phyloP scores from a whole-genome alignment of 148 eudicot genomes.

The Amaranthus palmeri region DNA sequence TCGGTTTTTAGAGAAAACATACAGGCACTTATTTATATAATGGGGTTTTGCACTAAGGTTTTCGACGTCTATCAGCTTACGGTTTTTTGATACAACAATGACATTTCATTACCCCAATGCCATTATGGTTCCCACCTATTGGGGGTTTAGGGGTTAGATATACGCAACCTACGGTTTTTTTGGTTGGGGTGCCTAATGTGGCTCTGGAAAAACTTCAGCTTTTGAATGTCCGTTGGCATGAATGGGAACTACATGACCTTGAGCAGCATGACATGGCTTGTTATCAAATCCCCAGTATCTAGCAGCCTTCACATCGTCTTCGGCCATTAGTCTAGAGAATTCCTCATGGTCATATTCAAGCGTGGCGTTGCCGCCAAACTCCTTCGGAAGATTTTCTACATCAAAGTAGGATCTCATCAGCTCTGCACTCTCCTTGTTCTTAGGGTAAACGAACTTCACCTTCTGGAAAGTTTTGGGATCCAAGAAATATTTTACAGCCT shows the following conservation, averaged over 20 bases:
- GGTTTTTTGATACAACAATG: background rate
- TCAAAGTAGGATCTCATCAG: slow-evolving; percentile 69
- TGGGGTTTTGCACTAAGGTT: slow-evolving; percentile 7
- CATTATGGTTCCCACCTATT: too few species aligned
- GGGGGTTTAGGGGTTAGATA: too few species aligned
- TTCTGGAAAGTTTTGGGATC: slow-evolving; percentile 63
- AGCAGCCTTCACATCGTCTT: slow-evolving; percentile 59
- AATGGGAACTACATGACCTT: slow-evolving; percentile 16
- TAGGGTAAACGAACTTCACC: slow-evolving; percentile 62
- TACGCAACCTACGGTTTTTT: too few species aligned
- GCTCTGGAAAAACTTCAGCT: slow-evolving; percentile 29
- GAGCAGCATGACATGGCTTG: slow-evolving; percentile 15
- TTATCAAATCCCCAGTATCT: slow-evolving; percentile 59
- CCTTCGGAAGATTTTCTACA: slow-evolving; percentile 68
- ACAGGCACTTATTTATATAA: slow-evolving; percentile 15
- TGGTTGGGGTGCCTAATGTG: slow-evolving; percentile 7
- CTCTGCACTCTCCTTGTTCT: slow-evolving; percentile 64
- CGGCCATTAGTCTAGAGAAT: slow-evolving; percentile 64
- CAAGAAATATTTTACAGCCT: slow-evolving; percentile 68
- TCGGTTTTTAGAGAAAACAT: background rate
- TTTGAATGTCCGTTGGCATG: slow-evolving; percentile 16
- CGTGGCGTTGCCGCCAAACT: slow-evolving; percentile 79
- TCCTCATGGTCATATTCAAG: slow-evolving; percentile 78
- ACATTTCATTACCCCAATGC: too few species aligned
- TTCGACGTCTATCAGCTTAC: slow-evolving; percentile 2